These are phyloP conservation scores for Phenoliferia sp. DNA, from an alignment of 1,284 basidiomycete genomes.

Conservation along the genomic window DNA sequence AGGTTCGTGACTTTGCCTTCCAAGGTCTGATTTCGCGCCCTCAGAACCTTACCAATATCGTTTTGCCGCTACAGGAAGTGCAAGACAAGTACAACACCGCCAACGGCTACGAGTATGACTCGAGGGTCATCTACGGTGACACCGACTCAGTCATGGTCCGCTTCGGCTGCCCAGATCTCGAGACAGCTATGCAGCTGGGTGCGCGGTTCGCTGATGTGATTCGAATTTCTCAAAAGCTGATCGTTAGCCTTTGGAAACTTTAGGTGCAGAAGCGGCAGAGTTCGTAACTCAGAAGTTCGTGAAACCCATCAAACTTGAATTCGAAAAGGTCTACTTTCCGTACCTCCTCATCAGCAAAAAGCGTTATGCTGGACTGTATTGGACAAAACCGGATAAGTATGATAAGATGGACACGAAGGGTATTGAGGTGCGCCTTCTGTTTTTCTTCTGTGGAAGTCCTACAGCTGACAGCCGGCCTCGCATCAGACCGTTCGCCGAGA, in stretches of 20 bases:
- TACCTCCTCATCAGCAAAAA: conserved; percentile 96
- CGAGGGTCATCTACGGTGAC: conserved; percentile 91
- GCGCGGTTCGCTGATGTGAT: conserved; percentile 29
- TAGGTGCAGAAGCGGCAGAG: conserved; percentile 88
- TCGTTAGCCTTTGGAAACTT: too few relatives aligned
- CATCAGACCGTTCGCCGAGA: conserved; percentile 86
- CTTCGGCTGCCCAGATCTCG: conserved; percentile 81
- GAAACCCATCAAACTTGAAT: conserved; percentile 93
- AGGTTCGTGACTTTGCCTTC: conserved; percentile 49
- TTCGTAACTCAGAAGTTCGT: conserved; percentile 87
- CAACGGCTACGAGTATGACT: conserved; percentile 80
- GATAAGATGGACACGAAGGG: conserved; percentile 99
- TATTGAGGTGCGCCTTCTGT: conserved; percentile 66
- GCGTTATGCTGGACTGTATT: conserved; percentile 91
- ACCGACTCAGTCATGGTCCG: conserved; percentile 97
- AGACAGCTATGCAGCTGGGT: conserved; percentile 83
- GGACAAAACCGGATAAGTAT: conserved; percentile 87
- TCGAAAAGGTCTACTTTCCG: conserved; percentile 96
- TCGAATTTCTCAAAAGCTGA: neutral
- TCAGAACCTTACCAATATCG: neutral
- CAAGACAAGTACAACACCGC: conserved; percentile 77
- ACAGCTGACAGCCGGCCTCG: neutral
- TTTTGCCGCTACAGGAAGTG: conserved; percentile 58
- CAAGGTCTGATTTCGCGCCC: too few relatives aligned
- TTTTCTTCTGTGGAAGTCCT: neutral